Base-by-base conservation (phyloP, 2,329 filamentous ascomycete genomes). In the Ophiostoma montium region DNA sequence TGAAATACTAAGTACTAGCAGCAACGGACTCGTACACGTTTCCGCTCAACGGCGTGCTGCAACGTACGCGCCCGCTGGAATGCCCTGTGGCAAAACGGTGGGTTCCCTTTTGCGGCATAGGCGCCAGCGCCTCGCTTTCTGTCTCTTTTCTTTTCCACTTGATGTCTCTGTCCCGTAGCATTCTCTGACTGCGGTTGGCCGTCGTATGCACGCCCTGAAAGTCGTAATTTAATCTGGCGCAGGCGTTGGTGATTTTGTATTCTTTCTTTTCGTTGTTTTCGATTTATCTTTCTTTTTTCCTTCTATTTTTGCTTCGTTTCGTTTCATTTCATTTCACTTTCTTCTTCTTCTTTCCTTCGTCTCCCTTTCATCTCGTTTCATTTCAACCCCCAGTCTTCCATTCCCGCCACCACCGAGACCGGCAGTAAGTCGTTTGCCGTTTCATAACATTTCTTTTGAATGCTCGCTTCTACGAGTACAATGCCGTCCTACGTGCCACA, bases 401-500 rank as follows among this genome's bases (percentile, higher is more conserved):
- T n/a, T n/a, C n/a, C n/a, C n/a, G n/a, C n/a, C n/a, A n/a, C n/a
- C n/a, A n/a, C n/a, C n/a, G n/a, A n/a, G n/a, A n/a, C n/a, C n/a
- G n/a, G n/a, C n/a, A n/a, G n/a, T n/a, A n/a, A n/a, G n/a, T n/a
- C n/a, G n/a, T n/a, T n/a, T 27, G 23, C 23, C n/a, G 23, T 27
- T 27, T 27, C 23, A 27, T 4, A 27, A 27, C 23, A 4, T 5
- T 5, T 27, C 23, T 27, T 4, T 27, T 41, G 39, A 23, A 42
- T 42, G 16, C 21, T 23, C 30, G 39, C 39, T 23, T 42, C 21
- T 42, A 13, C 16, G 30, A 31, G 30, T 31, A 38, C 16, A 27
- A 41, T 31, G 39, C 39, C 27, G 39, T 42, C 39, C 39, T 42
- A 42, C 39, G 23, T 42, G 39, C 39, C 39, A 42, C 39, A 10